phyloP scores from a whole-genome alignment of 108 stramenopile species.

The Chaetoceros muelleri region DNA sequence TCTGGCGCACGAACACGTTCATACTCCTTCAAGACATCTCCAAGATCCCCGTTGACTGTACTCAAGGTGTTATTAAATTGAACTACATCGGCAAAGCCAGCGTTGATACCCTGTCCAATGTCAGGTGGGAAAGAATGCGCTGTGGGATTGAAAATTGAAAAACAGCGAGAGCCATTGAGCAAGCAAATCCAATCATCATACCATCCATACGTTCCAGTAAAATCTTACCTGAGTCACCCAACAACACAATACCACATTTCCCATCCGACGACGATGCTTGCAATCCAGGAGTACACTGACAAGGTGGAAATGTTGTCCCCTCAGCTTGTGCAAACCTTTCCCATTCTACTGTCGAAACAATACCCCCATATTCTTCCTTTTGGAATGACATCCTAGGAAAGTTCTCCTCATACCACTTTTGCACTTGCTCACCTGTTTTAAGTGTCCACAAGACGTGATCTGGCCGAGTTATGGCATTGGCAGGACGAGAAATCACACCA shows the following conservation, averaged over 20 bases:
- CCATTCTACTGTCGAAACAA: conserved; percentile 41
- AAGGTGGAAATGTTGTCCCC: conserved; percentile 41
- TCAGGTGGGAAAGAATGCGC: conserved; percentile 82
- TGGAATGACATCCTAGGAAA: conserved; percentile 51
- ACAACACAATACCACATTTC: conserved; percentile 31
- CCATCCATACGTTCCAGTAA: no score
- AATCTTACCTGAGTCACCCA: no score
- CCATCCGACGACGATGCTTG: conserved; percentile 20
- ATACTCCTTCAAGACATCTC: conserved; percentile 10
- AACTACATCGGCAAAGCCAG: conserved; percentile 75
- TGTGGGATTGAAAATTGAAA: no score
- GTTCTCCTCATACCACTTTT: conserved; percentile 29
- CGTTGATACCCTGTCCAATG: conserved; percentile 86
- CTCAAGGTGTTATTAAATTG: conserved; percentile 31
- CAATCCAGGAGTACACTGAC: conserved; percentile 39
- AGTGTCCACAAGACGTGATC: conserved; percentile 52
- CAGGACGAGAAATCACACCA: conserved; percentile 26
- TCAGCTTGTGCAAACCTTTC: conserved; percentile 52
- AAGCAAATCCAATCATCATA: no score
- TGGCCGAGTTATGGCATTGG: conserved; percentile 43
- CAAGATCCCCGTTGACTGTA: conserved; percentile 8
- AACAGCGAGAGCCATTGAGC: no score
- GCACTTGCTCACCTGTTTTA: conserved; percentile 25
- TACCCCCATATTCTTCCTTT: conserved; percentile 12
- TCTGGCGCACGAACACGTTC: conserved; percentile 14